Evolutionary conservation across 495 filamentous ascomycete genomes (phyloP).

Genomic region (Penicillium odoratum): DNA sequence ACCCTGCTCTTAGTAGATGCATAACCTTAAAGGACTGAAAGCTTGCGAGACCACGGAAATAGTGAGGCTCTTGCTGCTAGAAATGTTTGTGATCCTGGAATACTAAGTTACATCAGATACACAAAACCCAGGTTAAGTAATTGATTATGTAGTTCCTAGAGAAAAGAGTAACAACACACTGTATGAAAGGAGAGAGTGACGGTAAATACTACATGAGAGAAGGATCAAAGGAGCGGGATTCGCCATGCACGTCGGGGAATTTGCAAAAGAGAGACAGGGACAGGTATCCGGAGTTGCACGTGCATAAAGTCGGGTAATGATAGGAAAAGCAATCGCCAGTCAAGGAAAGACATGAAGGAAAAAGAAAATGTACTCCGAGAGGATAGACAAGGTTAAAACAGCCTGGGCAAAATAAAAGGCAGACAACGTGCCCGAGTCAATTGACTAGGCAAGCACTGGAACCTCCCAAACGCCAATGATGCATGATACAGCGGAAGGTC

Average conservation of each 20-base stretch:
- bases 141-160: slow-evolving; percentile 12
- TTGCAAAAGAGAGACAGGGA: slow-evolving; percentile 25
- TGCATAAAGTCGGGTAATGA: slow-evolving; percentile 22
- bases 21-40: too few species aligned
- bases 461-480: slow-evolving; percentile 48
- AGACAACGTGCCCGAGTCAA: slow-evolving; percentile 22
- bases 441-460: slow-evolving; percentile 22
- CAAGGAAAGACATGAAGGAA: slow-evolving; percentile 21
- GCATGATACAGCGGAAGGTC: slow-evolving; percentile 40
- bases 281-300: slow-evolving; percentile 32
- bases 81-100: neutral
- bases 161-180: slow-evolving; percentile 13
- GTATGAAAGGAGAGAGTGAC: slow-evolving; percentile 17
- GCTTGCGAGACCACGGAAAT: too few species aligned
- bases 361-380: slow-evolving; percentile 24
- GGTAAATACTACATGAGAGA: slow-evolving; percentile 23
- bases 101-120: neutral
- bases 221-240: slow-evolving; percentile 18
- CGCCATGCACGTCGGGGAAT: slow-evolving; percentile 31
- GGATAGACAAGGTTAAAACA: slow-evolving; percentile 23
- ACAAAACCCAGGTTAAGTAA: neutral
- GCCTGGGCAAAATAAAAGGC: slow-evolving; percentile 13
- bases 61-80: neutral
- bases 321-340: slow-evolving; percentile 11
- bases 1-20: too few species aligned